A percentile compares a stretch with the other conserved stretches of the same genome.
These are phyloP conservation scores for Phytophthora europaea DNA, from an alignment of 352 stramenopile genomes.

Conservation along the genomic window DNA sequence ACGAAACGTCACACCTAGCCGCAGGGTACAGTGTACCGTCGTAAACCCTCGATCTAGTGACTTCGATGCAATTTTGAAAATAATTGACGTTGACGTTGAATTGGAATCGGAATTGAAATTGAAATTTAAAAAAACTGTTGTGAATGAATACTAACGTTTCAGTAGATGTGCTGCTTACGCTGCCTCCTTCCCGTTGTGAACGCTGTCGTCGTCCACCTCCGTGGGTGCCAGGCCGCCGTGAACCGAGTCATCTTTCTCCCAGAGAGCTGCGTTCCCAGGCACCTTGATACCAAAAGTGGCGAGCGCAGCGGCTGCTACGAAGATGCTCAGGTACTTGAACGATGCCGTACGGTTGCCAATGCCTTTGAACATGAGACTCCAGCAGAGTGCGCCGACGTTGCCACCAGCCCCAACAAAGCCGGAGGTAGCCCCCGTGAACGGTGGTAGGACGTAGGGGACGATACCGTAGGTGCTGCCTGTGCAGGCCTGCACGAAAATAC, in stretches of 20 bases:
- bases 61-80: too few relatives aligned
- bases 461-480: constrained; percentile 66
- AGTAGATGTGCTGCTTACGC: neutral
- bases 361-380: constrained; percentile 64
- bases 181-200: constrained; percentile 21
- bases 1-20: constrained; percentile 7
- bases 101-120: too few relatives aligned
- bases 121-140: neutral
- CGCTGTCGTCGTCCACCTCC: constrained; percentile 47
- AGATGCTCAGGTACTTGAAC: constrained; percentile 64
- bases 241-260: constrained; percentile 37
- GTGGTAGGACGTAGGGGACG: constrained; percentile 60
- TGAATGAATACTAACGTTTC: neutral
- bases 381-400: constrained; percentile 63
- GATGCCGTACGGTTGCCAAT: constrained; percentile 47
- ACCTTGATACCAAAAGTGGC: constrained; percentile 43
- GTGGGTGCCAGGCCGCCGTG: constrained; percentile 34
- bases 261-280: constrained; percentile 30
- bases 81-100: too few relatives aligned
- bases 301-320: constrained; percentile 40
- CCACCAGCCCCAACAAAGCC: constrained; percentile 66
- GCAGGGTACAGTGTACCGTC: constrained; percentile 2
- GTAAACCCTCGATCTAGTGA: too few relatives aligned
- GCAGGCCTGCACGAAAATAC: constrained; percentile 79
- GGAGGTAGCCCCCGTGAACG: constrained; percentile 53